A percentile compares a stretch with the other conserved stretches of the same genome.
Conservation (phyloP, 495 filamentous ascomycete species). For the Astrocystis sublimbata region DNA sequence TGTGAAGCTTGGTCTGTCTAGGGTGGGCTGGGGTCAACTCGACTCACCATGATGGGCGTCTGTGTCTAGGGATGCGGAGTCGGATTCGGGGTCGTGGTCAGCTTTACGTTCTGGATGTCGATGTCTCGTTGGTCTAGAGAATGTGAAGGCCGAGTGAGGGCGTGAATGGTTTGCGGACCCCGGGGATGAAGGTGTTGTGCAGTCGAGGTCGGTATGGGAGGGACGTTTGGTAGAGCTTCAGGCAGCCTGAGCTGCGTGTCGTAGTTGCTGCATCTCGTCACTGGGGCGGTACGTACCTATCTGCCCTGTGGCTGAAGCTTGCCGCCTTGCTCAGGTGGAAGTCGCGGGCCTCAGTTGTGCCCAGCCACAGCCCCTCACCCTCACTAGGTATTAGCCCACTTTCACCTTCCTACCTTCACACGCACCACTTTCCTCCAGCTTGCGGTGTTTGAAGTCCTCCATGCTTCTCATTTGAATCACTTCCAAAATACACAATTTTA, state of each 20-base stretch:
- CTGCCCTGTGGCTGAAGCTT: slow-evolving; percentile 12
- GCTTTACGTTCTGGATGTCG: neutral
- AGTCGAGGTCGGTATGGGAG: slow-evolving; percentile 10
- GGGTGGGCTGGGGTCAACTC: neutral
- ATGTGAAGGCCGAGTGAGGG: neutral
- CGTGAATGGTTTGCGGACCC: neutral
- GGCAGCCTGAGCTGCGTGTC: slow-evolving; percentile 51
- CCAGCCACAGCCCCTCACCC: neutral
- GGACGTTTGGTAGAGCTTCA: slow-evolving; percentile 31
- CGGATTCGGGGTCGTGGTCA: neutral
- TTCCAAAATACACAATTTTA: too few relatives aligned
- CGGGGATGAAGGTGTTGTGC: neutral
- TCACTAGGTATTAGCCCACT: neutral
- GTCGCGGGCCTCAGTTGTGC: too few relatives aligned
- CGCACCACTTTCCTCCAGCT: too few relatives aligned
- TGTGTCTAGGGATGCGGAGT: neutral
- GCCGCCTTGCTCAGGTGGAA: neutral
- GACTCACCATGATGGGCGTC: slow-evolving; percentile 9
- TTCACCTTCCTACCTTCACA: too few relatives aligned
- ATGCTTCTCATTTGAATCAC: too few relatives aligned
- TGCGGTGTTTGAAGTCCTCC: too few relatives aligned
- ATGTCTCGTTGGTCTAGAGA: neutral
- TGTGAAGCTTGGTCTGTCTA: neutral
- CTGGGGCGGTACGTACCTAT: neutral
- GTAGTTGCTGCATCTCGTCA: slow-evolving; percentile 21